Base-by-base conservation (phyloP, 2,329 filamentous ascomycete genomes). In the Aspergillus thermomutatus region DNA sequence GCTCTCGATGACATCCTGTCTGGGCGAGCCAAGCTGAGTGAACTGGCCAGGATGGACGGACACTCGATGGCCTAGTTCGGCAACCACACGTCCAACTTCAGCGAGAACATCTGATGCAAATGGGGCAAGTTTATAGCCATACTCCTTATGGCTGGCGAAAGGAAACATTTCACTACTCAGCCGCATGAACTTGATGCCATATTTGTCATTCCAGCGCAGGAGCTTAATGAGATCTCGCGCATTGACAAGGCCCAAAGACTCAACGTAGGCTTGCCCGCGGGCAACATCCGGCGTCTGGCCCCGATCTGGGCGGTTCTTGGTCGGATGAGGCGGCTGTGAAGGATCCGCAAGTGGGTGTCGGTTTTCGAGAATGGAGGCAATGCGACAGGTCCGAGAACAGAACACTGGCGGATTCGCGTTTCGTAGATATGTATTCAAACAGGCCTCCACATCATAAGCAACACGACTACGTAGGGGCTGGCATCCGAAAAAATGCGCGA, bases 111-210 rank as follows among this genome's bases (percentile, higher is more conserved):
- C 87, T 0, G 89, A 85, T 0, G 92, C 93, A 70, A 97, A 97
- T 0, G 90, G 88, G 0, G 86, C 87, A 11, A 97, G 80, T 64
- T 85, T 88, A 73, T 97, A 97, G 0, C 92, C 93, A 63, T 96
- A 88, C 60, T 91, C 88, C 25, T 84, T 82, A 67, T 97, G 93
- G 62, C 90, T 95, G 1, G 93, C 93, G 71, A 97, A 97, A 0
- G 93, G 93, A 62, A 97, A 97, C 90, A 97, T 97, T 65, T 97
- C 93, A 54, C 91, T 96, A 64, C 91, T 96, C 21, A 97, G 79
- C 1, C 93, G 85, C 84, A 97, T 85, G 72, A 97, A 97, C 64
- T 87, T 92, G 75, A 97, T 97, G 41, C 88, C 87, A 62, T 93
- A 97, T 64, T 86, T 89, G 62, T 95, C 88, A 68, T 97, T 97